These are phyloP conservation scores for Yamadazyma kitorensis DNA, from an alignment of 805 yeast species.

Conservation along the genomic window DNA sequence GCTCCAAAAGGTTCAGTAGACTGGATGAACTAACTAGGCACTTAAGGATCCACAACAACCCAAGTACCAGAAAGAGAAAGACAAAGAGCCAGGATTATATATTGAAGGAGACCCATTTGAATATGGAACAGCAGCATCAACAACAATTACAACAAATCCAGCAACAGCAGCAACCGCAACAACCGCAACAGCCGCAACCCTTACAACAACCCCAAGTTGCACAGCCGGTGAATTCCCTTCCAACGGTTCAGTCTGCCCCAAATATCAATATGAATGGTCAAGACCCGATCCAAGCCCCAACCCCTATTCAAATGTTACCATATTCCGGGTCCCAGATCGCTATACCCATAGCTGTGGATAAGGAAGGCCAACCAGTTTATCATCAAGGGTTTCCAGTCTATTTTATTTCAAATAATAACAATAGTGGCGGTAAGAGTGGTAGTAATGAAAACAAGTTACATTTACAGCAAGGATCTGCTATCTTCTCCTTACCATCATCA, in stretches of 20 bases:
- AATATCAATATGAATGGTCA: slow-evolving; percentile 3
- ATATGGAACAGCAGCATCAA: slow-evolving; percentile 8
- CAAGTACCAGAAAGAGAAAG: slow-evolving; percentile 42
- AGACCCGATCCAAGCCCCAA: not conserved
- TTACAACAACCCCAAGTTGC: slow-evolving; percentile 1
- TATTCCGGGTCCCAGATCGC: slow-evolving; percentile 6
- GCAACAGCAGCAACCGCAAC: slow-evolving; percentile 4
- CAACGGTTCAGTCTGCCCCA: slow-evolving; percentile 6
- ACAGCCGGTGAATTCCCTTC: no score
- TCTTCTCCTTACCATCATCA: slow-evolving; percentile 29
- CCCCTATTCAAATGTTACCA: not conserved
- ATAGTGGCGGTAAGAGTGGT: no score
- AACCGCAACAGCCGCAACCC: not conserved
- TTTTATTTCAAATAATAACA: slow-evolving; percentile 27
- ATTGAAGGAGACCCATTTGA: slow-evolving; percentile 5
- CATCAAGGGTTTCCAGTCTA: slow-evolving; percentile 37
- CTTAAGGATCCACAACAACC: slow-evolving; percentile 72
- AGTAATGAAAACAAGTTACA: slow-evolving; percentile 11
- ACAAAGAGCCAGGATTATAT: slow-evolving; percentile 18
- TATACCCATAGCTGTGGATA: slow-evolving; percentile 30
- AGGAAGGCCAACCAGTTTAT: slow-evolving; percentile 30
- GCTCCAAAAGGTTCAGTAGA: slow-evolving; percentile 75
- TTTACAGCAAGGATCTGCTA: slow-evolving; percentile 19
- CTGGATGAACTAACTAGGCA: slow-evolving; percentile 87
- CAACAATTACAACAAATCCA: slow-evolving; percentile 7